Evolutionary conservation across 305 asterid species (phyloP).

Genomic region (Rubia peregrina): DNA sequence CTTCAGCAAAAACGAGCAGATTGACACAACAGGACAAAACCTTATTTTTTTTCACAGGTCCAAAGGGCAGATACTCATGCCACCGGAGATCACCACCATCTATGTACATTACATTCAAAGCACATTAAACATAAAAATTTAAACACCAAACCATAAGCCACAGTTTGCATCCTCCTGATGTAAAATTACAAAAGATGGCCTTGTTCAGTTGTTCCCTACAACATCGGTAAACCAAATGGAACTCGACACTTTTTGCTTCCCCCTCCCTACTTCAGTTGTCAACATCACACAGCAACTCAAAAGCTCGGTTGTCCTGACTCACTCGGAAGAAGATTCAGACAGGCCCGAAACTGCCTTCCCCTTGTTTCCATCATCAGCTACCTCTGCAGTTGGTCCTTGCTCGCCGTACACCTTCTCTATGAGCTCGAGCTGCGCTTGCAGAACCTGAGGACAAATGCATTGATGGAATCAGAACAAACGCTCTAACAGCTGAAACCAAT

Average conservation of each 20-base stretch:
- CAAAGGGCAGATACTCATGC: not conserved
- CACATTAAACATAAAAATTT: not conserved
- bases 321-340: slow-evolving; percentile 26
- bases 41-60: not conserved
- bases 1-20: not conserved
- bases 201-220: not conserved
- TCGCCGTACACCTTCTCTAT: slow-evolving; percentile 32
- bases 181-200: not conserved
- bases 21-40: not conserved
- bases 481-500: not conserved
- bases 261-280: not conserved
- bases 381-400: slow-evolving; percentile 22
- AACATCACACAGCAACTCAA: not conserved
- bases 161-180: not conserved
- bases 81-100: not conserved
- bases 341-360: slow-evolving; percentile 44
- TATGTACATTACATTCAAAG: not conserved
- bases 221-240: not conserved
- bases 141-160: not conserved
- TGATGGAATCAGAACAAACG: not conserved
- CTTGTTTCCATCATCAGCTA: slow-evolving; percentile 35
- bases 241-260: not conserved
- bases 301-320: slow-evolving; percentile 19
- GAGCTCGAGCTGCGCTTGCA: slow-evolving; percentile 56
- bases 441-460: slow-evolving; percentile 32